phyloP scores from a whole-genome alignment of 2,329 filamentous ascomycete genomes.

The Dryadomyces sulphureus region DNA sequence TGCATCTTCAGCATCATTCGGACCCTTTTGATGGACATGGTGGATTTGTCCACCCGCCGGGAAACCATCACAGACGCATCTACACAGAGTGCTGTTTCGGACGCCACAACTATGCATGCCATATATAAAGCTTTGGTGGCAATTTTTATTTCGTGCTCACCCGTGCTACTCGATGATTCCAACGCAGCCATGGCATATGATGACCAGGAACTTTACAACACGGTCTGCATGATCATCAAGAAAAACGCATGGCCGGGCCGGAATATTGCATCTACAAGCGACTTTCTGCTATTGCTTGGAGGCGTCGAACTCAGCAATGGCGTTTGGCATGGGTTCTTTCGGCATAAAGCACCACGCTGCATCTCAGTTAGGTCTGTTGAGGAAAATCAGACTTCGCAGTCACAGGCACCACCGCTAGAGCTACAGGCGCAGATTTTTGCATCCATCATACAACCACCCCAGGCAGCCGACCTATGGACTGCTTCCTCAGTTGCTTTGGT shows the following conservation, averaged over 20 bases:
- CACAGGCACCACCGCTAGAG: not conserved
- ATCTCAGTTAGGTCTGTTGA: not conserved
- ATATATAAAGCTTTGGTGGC: conserved; percentile 37
- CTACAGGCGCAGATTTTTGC: not conserved
- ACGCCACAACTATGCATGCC: conserved; percentile 22
- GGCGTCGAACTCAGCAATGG: conserved; percentile 23
- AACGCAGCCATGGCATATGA: conserved; percentile 26
- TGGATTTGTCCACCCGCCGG: conserved; percentile 16
- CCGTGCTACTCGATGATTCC: conserved; percentile 29
- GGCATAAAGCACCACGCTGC: conserved; percentile 15
- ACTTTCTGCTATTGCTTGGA: conserved; percentile 36
- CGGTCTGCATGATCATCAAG: conserved; percentile 29
- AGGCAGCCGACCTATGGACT: not conserved
- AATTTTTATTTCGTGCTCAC: conserved; percentile 28
- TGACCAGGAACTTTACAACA: conserved; percentile 28
- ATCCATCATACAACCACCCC: not conserved
- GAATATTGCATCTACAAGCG: conserved; percentile 29
- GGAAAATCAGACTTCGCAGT: not conserved
- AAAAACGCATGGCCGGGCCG: conserved; percentile 30
- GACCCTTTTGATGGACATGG: conserved; percentile 34
- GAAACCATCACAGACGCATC: not conserved
- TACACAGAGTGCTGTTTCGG: not conserved
- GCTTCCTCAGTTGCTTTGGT: conserved; percentile 13
- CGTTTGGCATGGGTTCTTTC: conserved; percentile 26
- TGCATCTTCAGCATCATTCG: conserved; percentile 44